A percentile compares a stretch with the other conserved stretches of the same genome.
These are phyloP conservation scores for Salvia splendens DNA, from an alignment of 257 asterid genomes.

Conservation along the genomic window DNA sequence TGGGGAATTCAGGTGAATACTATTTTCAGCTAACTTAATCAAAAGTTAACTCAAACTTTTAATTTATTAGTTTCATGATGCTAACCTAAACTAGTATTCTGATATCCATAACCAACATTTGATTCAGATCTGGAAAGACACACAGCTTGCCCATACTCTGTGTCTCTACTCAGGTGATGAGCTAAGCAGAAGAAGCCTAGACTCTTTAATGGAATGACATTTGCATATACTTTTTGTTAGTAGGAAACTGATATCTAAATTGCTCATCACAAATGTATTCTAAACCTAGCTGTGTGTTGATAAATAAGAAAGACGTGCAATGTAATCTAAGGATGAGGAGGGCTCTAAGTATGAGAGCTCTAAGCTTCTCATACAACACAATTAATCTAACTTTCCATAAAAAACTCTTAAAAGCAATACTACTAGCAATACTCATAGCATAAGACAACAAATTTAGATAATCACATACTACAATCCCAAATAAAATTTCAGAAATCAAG, in stretches of 20 bases:
- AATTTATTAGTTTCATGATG: conserved; percentile 13
- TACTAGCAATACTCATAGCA: too few species aligned
- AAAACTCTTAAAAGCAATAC: too few species aligned
- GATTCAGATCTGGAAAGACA: conserved; percentile 91
- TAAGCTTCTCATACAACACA: too few species aligned
- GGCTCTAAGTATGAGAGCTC: too few species aligned
- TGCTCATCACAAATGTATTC: background rate
- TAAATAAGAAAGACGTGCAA: too few species aligned
- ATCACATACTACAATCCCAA: too few species aligned
- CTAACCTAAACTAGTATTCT: conserved; percentile 29
- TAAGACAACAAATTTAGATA: too few species aligned
- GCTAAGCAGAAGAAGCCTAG: conserved; percentile 15
- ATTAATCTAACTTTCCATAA: too few species aligned
- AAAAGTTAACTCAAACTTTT: background rate
- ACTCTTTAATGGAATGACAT: conserved; percentile 12
- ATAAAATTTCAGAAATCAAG: too few species aligned
- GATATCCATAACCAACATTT: conserved; percentile 33
- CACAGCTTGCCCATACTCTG: conserved; percentile 98
- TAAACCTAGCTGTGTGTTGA: background rate
- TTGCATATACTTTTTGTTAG: background rate
- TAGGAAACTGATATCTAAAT: conserved; percentile 9
- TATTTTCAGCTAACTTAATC: conserved; percentile 18
- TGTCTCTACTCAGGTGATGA: conserved; percentile 85
- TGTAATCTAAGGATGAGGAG: too few species aligned
- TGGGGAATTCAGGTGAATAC: conserved; percentile 87